phyloP scores from a whole-genome alignment of 768 basidiomycete species.

The Suillus hirtellus region DNA sequence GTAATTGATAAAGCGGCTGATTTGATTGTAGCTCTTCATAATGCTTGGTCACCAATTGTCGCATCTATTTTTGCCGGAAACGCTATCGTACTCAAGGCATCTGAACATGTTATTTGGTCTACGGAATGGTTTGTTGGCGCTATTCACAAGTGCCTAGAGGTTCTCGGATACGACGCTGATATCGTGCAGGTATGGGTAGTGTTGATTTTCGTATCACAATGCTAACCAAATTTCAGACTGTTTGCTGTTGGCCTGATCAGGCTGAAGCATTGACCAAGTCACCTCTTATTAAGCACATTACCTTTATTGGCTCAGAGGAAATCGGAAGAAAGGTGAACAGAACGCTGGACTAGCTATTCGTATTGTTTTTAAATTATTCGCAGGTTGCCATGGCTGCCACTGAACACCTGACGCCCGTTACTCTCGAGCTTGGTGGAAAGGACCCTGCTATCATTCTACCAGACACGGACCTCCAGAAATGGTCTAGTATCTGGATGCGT shows the following conservation, averaged over 20 bases:
- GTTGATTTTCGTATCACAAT: background rate
- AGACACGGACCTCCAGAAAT: constrained; percentile 77
- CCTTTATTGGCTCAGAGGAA: constrained; percentile 84
- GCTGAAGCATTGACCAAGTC: constrained; percentile 81
- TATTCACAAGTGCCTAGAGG: constrained; percentile 72
- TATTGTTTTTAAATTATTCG: constrained; percentile 11
- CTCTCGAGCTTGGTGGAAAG: constrained; percentile 93
- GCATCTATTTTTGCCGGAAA: constrained; percentile 92
- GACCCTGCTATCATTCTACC: constrained; percentile 92
- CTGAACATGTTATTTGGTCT: constrained; percentile 92
- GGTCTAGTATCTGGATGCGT: constrained; percentile 83
- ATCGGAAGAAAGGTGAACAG: constrained; percentile 67
- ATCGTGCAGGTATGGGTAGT: constrained; percentile 69
- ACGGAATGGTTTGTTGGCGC: constrained; percentile 80
- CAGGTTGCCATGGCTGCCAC: constrained; percentile 85
- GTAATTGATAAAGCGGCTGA: background rate
- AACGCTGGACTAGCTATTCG: constrained; percentile 14
- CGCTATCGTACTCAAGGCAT: constrained; percentile 86
- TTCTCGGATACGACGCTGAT: constrained; percentile 83
- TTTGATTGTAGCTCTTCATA: constrained; percentile 74
- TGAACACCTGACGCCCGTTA: constrained; percentile 85
- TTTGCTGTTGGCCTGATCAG: constrained; percentile 86
- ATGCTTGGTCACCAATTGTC: constrained; percentile 91
- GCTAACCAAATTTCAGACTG: constrained; percentile 46
- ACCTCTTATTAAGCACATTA: constrained; percentile 86